Base-by-base conservation (phyloP, 1,139 yeast species). In the Geotrichum phurueaensis region DNA sequence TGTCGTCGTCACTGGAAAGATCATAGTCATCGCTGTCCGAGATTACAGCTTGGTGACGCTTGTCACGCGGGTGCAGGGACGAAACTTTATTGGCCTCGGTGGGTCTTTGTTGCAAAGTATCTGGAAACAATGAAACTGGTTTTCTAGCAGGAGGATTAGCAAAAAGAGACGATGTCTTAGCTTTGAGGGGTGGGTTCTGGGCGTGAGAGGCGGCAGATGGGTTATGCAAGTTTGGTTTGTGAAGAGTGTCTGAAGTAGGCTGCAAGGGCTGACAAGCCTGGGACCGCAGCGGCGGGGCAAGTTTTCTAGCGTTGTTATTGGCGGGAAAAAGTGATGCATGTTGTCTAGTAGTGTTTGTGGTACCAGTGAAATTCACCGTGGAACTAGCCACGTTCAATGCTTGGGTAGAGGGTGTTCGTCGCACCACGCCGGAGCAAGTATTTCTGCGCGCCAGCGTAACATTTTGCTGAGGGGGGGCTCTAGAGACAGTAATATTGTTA, bases 1-100 rank as follows among this genome's bases (percentile, higher is more conserved):
- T 67, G 82, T 86, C 10, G 62, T 60, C 25, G 31, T 31, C 31
- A 33, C 70, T 67, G n/a, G 69, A 72, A 3, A 63, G 59, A n/a
- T 61, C 62, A 49, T 72, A 76, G 4, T 75, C 67, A 15, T 51
- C 53, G n/a, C 31, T 31, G 10, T 51, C 53, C 23, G 22, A 25
- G 25, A 22, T 27, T 2, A 33, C 39, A 12, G 39, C 39, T 13
- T 33, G 39, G 61, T 18, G 56, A 48, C 39, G 57, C 39, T 48
- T 50, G 52, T 39, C 57, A 29, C 57, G 58, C 48, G 47, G 51
- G 36, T 55, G 56, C 48, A 31, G 51, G 36, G 31, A 36, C 36
- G 48, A 45, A 48, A n/a, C 36, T 43, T 25, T 51, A 29, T n/a
- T 50, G 51, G 23, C 50, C 6, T 18, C 49, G 20, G 48, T 45